Evolutionary conservation across 1,284 basidiomycete species (phyloP), one percentile per base, ranked within the genome.

Genomic region (Sanghuangporus weigelae): DNA sequence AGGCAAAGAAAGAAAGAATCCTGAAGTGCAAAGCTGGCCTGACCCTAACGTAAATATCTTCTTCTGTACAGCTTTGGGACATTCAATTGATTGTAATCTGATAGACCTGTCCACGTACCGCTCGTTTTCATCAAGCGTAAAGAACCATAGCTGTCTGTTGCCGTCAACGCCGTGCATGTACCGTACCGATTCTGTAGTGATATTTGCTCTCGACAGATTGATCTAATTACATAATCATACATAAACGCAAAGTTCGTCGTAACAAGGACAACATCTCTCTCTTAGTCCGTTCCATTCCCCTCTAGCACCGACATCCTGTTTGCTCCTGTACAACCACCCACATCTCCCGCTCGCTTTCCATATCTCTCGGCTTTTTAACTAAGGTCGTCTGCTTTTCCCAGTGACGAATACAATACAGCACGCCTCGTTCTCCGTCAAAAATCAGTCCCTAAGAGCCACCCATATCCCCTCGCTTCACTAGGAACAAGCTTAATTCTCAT

Each of bases 1-100:
- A 79, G 66, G 70, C 80, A 68, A 74, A 75, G 62, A 80, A 75
- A 63, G 74, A 70, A 39, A 72, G 82, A 46, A 68, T 84, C 40
- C 68, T 82, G 57, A 65, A 67, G n/a, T 68, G 71, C 7, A 72
- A 69, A 14, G 68, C 71, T 19, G 73, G 75, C 5, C 54, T 82
- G 46, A 80, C 79, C 2, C 64, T 78, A n/a, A 77, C 74, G 80
- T 81, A 38, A 42, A 3, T 35, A 4, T 14, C 11, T 51, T 23
- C 14, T 51, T 2, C 31, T 23, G 14, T 21, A 5, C 8, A 16
- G 2, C 5, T 8, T 51, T 8, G 26, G 26, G 50, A 10, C 1
- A 7, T 21, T 7, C 21, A 26, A 26, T 14, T 35, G 31, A 51
- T 7, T 12, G 35, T 35, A 11, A 14, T 53, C 26, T 21, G 35